Evolutionary conservation across 2,329 filamentous ascomycete species (phyloP).

Genomic region (Plectosphaerella plurivora): DNA sequence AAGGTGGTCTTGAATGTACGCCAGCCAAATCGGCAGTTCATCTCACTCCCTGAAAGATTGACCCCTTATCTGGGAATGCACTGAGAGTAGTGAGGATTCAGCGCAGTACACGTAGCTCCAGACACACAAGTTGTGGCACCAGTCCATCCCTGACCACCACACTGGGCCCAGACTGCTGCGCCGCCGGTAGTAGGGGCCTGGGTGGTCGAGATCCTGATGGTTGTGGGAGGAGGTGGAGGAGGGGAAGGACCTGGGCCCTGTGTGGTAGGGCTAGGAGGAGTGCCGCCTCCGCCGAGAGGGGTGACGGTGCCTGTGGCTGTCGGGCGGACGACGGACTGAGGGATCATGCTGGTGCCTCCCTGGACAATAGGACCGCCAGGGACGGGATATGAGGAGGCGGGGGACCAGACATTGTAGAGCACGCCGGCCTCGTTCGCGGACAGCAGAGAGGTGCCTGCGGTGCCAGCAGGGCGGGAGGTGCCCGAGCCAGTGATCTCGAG

Average conservation of each 20-base stretch:
- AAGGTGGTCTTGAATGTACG: too few relatives aligned
- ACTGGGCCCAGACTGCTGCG: slow-evolving; percentile 28
- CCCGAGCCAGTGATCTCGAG: slow-evolving; percentile 48
- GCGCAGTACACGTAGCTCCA: slow-evolving; percentile 27
- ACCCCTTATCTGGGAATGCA: slow-evolving; percentile 19
- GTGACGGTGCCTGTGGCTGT: slow-evolving; percentile 14
- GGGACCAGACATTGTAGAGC: slow-evolving; percentile 47
- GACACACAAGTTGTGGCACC: slow-evolving; percentile 30
- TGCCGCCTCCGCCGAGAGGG: slow-evolving; percentile 3
- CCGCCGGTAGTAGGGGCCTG: slow-evolving; percentile 6
- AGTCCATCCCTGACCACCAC: slow-evolving; percentile 28
- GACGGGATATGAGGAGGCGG: slow-evolving; percentile 16
- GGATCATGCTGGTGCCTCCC: slow-evolving; percentile 13
- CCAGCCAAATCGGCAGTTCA: too few relatives aligned
- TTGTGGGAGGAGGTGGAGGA: neutral
- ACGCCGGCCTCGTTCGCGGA: slow-evolving; percentile 48
- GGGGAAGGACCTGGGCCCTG: neutral
- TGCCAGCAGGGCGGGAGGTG: slow-evolving; percentile 39
- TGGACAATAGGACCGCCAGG: slow-evolving; percentile 23
- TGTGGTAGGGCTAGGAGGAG: neutral
- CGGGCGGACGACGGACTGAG: slow-evolving; percentile 10
- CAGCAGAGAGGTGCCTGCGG: slow-evolving; percentile 48
- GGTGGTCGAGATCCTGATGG: neutral
- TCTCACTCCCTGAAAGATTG: too few relatives aligned
- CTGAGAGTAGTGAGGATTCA: slow-evolving; percentile 36